Evolutionary conservation across 2,329 filamentous ascomycete genomes (phyloP).

Genomic region (Claviceps quebecensis): DNA sequence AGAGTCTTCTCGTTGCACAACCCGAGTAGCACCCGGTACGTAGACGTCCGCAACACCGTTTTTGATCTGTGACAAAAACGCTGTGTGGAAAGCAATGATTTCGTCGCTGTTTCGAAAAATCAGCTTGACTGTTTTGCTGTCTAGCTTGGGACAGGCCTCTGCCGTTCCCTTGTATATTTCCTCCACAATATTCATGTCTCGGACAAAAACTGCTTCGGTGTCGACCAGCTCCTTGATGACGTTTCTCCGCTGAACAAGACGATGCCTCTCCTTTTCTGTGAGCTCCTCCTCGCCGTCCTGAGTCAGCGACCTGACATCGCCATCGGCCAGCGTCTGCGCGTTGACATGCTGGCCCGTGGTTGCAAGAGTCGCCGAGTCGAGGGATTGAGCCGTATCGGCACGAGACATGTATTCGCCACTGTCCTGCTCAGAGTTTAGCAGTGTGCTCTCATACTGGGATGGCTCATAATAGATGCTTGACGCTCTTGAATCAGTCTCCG

Average conservation of each 20-base stretch:
- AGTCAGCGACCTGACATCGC: slow-evolving; percentile 18
- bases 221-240: slow-evolving; percentile 86
- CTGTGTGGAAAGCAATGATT: slow-evolving; percentile 72
- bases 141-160: slow-evolving; percentile 65
- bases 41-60: slow-evolving; percentile 70
- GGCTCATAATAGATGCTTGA: slow-evolving; percentile 25
- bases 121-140: slow-evolving; percentile 69
- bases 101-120: slow-evolving; percentile 91
- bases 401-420: slow-evolving; percentile 31
- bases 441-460: slow-evolving; percentile 24
- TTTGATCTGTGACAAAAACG: slow-evolving; percentile 68
- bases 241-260: slow-evolving; percentile 67
- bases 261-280: slow-evolving; percentile 45
- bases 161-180: slow-evolving; percentile 96
- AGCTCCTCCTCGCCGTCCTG: slow-evolving; percentile 28
- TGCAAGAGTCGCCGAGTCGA: slow-evolving; percentile 32
- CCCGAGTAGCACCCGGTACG: slow-evolving; percentile 40
- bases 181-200: slow-evolving; percentile 93
- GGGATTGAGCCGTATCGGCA: slow-evolving; percentile 30
- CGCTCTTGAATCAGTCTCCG: slow-evolving; percentile 27
- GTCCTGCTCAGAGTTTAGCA: slow-evolving; percentile 29
- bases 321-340: slow-evolving; percentile 23
- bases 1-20: slow-evolving; percentile 28
- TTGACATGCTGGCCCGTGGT: slow-evolving; percentile 25
- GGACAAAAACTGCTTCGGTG: slow-evolving; percentile 79